phyloP scores from a whole-genome alignment of 2,329 filamentous ascomycete genomes.

The Zasmidium cellare region DNA sequence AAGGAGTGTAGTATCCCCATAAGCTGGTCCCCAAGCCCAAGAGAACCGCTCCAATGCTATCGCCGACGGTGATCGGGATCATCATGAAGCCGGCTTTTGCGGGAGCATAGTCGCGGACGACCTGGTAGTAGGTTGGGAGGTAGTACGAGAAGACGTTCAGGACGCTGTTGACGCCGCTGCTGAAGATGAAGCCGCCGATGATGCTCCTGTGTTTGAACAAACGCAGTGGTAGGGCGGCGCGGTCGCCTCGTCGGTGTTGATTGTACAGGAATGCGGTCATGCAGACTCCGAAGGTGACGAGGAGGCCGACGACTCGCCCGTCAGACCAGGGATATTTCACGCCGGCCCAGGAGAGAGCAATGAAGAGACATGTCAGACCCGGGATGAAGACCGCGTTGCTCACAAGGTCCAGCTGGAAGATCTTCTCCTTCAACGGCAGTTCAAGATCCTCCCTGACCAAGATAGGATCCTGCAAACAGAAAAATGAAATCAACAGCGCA shows the following conservation, averaged over 20 bases:
- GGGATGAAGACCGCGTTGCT: constrained; percentile 8
- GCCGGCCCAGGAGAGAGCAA: constrained; percentile 8
- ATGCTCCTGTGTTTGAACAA: constrained; percentile 7
- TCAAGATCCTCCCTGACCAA: not conserved
- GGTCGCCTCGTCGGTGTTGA: constrained; percentile 4
- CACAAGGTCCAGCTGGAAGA: constrained; percentile 1
- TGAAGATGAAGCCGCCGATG: constrained; percentile 1
- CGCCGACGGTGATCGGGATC: not conserved
- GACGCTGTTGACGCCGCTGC: not conserved
- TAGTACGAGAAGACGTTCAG: not conserved
- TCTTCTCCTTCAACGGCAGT: not conserved
- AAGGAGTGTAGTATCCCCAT: constrained; percentile 3
- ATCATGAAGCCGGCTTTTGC: not conserved
- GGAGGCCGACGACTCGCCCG: not conserved
- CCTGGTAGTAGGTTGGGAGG: not conserved
- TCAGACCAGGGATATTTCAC: constrained; percentile 7
- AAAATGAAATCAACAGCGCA: constrained; percentile 5
- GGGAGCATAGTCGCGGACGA: not conserved
- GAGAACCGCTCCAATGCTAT: not conserved
- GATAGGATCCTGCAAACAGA: not conserved
- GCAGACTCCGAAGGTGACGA: constrained; percentile 4
- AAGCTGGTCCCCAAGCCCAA: not conserved
- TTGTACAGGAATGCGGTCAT: not conserved
- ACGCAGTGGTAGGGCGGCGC: constrained; percentile 1
- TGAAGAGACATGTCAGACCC: constrained; percentile 2